phyloP scores from a whole-genome alignment of 306 rosid species.

The Lagenaria siceraria region DNA sequence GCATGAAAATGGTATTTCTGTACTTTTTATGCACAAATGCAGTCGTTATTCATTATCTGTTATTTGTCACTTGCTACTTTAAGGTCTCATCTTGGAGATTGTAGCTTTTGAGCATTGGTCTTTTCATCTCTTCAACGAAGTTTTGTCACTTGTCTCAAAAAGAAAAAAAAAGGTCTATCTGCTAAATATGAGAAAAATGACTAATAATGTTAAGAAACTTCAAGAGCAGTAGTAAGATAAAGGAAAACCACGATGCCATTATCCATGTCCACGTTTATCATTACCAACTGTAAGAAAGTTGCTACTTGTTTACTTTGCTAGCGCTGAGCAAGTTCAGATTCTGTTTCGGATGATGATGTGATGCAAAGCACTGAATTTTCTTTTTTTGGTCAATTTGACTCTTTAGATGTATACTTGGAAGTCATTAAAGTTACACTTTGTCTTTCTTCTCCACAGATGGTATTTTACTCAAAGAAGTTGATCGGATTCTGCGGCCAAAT shows the following conservation, averaged over 20 bases:
- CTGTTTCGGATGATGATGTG: neutral
- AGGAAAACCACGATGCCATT: neutral
- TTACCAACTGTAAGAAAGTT: neutral
- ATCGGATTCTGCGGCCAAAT: slow-evolving; percentile 62
- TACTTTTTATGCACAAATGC: neutral
- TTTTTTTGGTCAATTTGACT: neutral
- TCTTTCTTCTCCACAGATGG: slow-evolving; percentile 50
- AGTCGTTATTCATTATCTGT: neutral
- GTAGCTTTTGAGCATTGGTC: too few relatives aligned
- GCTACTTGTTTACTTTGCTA: neutral
- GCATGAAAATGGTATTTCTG: slow-evolving; percentile 61
- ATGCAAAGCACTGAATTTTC: neutral
- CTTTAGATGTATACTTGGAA: neutral
- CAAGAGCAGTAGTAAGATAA: neutral
- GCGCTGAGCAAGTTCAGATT: neutral
- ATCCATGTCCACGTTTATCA: neutral
- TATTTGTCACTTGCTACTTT: neutral
- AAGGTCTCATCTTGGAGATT: neutral
- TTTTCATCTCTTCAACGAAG: neutral
- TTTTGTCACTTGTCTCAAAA: neutral
- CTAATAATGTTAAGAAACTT: neutral
- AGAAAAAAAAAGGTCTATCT: neutral
- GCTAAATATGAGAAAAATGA: neutral
- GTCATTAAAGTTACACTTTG: neutral
- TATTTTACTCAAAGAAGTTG: slow-evolving; percentile 66